These are phyloP conservation scores for Gynochthodes officinalis DNA, from an alignment of 257 asterid genomes.

Conservation along the genomic window DNA sequence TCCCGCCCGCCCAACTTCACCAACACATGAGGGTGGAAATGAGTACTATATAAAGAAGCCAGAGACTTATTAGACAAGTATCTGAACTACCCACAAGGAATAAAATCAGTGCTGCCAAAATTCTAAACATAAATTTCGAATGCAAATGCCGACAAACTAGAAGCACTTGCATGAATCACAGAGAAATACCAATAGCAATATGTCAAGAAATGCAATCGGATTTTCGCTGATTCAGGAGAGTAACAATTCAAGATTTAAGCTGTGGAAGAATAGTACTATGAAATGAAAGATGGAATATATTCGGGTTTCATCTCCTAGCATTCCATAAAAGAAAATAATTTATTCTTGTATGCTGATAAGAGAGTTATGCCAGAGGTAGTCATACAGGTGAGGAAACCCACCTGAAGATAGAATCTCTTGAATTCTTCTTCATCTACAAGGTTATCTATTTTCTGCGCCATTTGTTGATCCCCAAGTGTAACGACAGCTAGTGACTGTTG, in stretches of 20 bases:
- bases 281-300: neutral
- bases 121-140: neutral
- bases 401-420: constrained; percentile 99
- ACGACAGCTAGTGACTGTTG: constrained; percentile 84
- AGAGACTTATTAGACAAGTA: constrained; percentile 16
- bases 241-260: neutral
- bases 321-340: neutral
- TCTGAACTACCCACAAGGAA: neutral
- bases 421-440: constrained; percentile 91
- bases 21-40: constrained; percentile 96
- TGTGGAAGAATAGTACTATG: neutral
- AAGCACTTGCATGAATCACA: neutral
- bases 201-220: neutral
- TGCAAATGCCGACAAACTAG: neutral
- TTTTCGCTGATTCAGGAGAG: neutral
- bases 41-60: constrained; percentile 55
- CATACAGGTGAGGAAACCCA: constrained; percentile 26
- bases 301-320: neutral
- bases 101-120: neutral
- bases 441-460: constrained; percentile 95
- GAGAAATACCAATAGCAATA: too few relatives aligned
- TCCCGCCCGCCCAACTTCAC: constrained; percentile 97
- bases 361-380: constrained; percentile 5
- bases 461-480: constrained; percentile 92
- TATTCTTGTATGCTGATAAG: neutral